Conservation (phyloP, 1,284 basidiomycete species). For the Gomphus sp. region DNA sequence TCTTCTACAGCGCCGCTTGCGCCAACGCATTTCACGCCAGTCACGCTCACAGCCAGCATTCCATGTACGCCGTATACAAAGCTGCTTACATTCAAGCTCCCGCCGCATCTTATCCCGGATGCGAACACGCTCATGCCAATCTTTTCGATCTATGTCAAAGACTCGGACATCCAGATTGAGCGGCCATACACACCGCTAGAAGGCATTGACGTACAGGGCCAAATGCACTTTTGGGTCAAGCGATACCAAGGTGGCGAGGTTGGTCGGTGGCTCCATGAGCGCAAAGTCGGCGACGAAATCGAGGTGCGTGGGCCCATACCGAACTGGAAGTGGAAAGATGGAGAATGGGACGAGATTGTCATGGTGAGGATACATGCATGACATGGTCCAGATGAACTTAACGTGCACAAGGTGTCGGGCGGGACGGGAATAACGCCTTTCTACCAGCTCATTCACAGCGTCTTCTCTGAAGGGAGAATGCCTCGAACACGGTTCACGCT, state of each 20-base stretch:
- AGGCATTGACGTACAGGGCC: conserved; percentile 53
- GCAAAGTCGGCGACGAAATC: conserved; percentile 53
- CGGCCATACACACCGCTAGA: conserved; percentile 74
- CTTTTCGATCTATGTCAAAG: conserved; percentile 74
- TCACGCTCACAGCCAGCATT: conserved; percentile 46
- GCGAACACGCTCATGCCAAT: conserved; percentile 33
- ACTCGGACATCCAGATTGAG: conserved; percentile 85
- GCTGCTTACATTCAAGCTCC: conserved; percentile 51
- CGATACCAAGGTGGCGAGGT: conserved; percentile 74
- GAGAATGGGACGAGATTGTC: conserved; percentile 63
- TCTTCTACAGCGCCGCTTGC: conserved; percentile 32
- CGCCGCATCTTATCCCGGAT: conserved; percentile 31
- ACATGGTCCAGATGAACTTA: neutral
- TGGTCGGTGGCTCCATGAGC: conserved; percentile 71
- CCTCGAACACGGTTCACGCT: conserved; percentile 50
- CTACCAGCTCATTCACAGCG: conserved; percentile 45
- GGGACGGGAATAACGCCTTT: conserved; percentile 80
- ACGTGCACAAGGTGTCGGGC: conserved; percentile 57
- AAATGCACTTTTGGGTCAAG: conserved; percentile 70
- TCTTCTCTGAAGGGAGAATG: conserved; percentile 27
- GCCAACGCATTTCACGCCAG: conserved; percentile 52
- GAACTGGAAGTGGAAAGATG: conserved; percentile 57
- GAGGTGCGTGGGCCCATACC: conserved; percentile 70
- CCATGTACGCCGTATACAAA: conserved; percentile 44
- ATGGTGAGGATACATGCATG: conserved; percentile 41